phyloP scores from a whole-genome alignment of 2,329 filamentous ascomycete genomes.

The Ophiostoma himal-ulmi region DNA sequence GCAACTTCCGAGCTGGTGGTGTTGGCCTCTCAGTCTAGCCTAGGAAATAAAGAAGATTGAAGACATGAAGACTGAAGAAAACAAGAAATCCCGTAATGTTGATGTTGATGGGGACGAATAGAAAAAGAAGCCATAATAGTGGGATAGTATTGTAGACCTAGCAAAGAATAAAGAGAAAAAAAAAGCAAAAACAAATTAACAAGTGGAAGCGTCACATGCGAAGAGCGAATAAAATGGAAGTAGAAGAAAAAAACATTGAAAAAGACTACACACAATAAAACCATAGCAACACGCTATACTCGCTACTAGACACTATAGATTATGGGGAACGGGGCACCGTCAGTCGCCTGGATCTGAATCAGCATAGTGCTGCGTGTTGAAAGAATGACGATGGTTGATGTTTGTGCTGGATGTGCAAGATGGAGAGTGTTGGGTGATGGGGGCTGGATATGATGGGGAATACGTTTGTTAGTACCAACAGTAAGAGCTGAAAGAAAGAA shows the following conservation, averaged over 20 bases:
- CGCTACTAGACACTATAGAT: background rate
- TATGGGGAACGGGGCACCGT: slow-evolving; percentile 1
- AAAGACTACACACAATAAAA: background rate
- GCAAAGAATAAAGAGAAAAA: background rate
- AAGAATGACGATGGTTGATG: background rate
- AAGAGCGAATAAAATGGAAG: no score
- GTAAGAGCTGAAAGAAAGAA: background rate
- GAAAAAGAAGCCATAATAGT: background rate
- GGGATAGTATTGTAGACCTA: background rate
- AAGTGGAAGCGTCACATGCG: background rate
- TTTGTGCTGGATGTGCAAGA: background rate
- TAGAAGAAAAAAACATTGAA: background rate
- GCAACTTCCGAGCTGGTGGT: background rate
- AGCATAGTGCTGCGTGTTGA: background rate
- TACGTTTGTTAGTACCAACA: background rate
- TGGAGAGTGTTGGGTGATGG: background rate
- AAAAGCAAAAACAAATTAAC: background rate
- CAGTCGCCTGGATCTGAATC: slow-evolving; percentile 2
- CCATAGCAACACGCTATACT: background rate
- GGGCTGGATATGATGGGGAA: background rate
- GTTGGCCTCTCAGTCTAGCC: background rate
- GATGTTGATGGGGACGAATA: background rate
- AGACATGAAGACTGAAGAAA: background rate
- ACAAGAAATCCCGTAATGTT: background rate
- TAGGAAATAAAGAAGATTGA: no score